Evolutionary conservation across 495 filamentous ascomycete species (phyloP).

Genomic region (Durotheca rogersii): DNA sequence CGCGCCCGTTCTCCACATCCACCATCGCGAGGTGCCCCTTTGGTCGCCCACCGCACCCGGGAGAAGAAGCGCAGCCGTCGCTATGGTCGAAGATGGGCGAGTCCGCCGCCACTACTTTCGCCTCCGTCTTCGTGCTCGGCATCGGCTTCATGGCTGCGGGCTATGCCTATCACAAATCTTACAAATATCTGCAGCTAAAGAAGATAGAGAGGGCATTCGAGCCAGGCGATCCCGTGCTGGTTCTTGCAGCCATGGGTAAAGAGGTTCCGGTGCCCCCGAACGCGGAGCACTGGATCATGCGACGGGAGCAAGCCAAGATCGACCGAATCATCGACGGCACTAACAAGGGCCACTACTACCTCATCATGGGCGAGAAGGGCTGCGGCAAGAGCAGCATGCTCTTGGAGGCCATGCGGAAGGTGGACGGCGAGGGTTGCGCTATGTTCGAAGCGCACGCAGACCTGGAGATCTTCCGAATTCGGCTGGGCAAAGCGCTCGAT

Average conservation of each 20-base stretch:
- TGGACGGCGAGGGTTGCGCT: conserved; percentile 78
- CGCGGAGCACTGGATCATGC: conserved; percentile 72
- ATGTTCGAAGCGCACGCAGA: conserved; percentile 97
- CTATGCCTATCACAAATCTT: conserved; percentile 82
- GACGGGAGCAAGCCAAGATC: conserved; percentile 77
- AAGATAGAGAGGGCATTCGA: conserved; percentile 95
- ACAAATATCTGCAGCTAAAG: conserved; percentile 81
- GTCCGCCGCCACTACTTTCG: conserved; percentile 78
- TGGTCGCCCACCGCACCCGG: conserved; percentile 9
- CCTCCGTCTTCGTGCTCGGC: conserved; percentile 81
- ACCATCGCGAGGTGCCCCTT: conserved; percentile 13
- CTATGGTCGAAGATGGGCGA: conserved; percentile 76
- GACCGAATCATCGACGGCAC: conserved; percentile 74
- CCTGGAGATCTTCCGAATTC: conserved; percentile 88
- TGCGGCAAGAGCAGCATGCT: conserved; percentile 96
- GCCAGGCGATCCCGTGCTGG: conserved; percentile 88
- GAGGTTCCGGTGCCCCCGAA: conserved; percentile 50
- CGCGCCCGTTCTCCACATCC: conserved; percentile 26
- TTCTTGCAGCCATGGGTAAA: conserved; percentile 74
- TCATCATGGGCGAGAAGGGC: conserved; percentile 95
- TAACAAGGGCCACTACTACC: conserved; percentile 76
- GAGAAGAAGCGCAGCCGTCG: conserved; percentile 36
- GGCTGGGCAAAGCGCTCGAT: conserved; percentile 89
- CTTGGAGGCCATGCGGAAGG: conserved; percentile 87
- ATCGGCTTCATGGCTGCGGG: conserved; percentile 69